phyloP scores from a whole-genome alignment of 1,284 basidiomycete species.

The Ustilago loliicola region DNA sequence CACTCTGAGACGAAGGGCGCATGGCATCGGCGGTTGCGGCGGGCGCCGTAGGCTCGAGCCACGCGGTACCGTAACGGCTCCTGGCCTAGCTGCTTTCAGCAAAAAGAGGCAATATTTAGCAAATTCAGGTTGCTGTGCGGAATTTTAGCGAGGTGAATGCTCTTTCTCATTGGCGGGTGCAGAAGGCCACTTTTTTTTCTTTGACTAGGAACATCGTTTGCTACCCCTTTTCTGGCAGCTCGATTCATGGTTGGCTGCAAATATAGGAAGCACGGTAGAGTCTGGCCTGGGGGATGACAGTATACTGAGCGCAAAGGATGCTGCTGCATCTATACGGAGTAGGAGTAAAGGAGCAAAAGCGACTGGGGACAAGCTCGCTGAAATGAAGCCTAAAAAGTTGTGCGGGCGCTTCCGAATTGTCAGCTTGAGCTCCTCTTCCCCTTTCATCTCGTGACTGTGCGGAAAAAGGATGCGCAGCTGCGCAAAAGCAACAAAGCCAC shows the following conservation, averaged over 20 bases:
- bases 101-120: background rate
- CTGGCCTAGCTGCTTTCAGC: background rate
- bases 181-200: constrained; percentile 1
- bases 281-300: background rate
- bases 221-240: background rate
- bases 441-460: constrained; percentile 1
- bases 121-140: background rate
- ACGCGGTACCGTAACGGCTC: background rate
- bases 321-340: too few relatives aligned
- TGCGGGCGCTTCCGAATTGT: background rate
- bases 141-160: background rate
- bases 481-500: constrained; percentile 1
- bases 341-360: background rate
- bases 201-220: background rate
- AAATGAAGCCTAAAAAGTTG: background rate
- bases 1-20: too few relatives aligned
- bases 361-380: background rate
- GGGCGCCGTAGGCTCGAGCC: background rate
- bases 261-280: too few relatives aligned
- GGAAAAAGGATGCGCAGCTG: background rate
- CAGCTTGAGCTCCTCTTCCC: background rate
- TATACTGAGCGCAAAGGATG: too few relatives aligned
- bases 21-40: background rate
- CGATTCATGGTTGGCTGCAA: too few relatives aligned
- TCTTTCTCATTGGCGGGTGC: constrained; percentile 9